Percentiles rank a stretch among this genome's conserved stretches.
Conservation (phyloP, 495 filamentous ascomycete species). For the Penicillium cosmopolitanum region DNA sequence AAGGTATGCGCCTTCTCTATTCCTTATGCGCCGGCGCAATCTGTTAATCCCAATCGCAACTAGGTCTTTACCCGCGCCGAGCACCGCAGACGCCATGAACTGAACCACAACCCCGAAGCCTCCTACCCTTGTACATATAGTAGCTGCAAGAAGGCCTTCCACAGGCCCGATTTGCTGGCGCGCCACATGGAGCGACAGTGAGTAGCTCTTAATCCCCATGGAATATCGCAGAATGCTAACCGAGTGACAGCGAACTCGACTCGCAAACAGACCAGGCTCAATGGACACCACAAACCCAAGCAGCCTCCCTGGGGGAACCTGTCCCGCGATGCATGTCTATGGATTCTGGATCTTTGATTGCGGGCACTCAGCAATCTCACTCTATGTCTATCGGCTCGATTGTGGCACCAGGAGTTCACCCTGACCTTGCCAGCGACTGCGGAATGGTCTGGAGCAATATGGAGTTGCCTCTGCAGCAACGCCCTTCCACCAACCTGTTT, state of each 20-base stretch:
- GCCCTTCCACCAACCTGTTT: slow-evolving; percentile 33
- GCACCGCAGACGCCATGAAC: slow-evolving; percentile 81
- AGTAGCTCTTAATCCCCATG: slow-evolving; percentile 32
- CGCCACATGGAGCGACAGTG: slow-evolving; percentile 86
- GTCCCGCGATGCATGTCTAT: slow-evolving; percentile 36
- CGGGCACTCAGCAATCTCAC: slow-evolving; percentile 33
- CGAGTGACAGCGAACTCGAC: slow-evolving; percentile 41
- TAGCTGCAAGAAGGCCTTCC: slow-evolving; percentile 78
- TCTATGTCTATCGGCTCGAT: slow-evolving; percentile 52
- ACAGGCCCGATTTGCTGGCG: slow-evolving; percentile 74
- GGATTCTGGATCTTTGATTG: slow-evolving; percentile 31
- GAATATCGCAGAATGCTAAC: slow-evolving; percentile 11
- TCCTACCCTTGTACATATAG: slow-evolving; percentile 66
- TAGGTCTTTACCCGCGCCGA: slow-evolving; percentile 85
- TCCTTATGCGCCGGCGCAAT: background rate
- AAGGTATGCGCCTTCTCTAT: slow-evolving; percentile 53
- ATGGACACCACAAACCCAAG: slow-evolving; percentile 37
- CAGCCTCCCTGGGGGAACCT: slow-evolving; percentile 28
- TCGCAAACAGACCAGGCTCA: slow-evolving; percentile 39
- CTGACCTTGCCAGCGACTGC: slow-evolving; percentile 42
- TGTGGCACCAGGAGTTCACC: slow-evolving; percentile 47
- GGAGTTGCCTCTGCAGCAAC: slow-evolving; percentile 42
- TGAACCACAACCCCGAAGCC: slow-evolving; percentile 77
- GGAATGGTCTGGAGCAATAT: slow-evolving; percentile 45
- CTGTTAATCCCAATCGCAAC: slow-evolving; percentile 20